Evolutionary conservation across 192 early-diverging fungal species (phyloP).

Genomic region (Backusella tuberculispora): DNA sequence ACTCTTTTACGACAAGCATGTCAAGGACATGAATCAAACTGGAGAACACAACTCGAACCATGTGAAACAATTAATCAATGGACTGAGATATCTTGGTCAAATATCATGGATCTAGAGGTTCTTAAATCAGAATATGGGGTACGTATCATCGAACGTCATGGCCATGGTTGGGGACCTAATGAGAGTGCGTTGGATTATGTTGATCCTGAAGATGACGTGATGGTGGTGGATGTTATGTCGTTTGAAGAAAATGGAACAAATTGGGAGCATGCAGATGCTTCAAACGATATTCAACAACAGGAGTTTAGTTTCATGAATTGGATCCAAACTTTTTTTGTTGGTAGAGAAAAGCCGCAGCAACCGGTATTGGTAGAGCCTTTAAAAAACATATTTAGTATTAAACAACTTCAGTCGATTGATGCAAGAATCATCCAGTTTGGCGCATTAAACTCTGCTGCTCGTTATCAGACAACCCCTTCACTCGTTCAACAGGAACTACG

Average conservation of each 20-base stretch:
- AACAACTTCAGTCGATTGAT: neutral
- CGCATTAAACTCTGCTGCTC: conserved; percentile 1
- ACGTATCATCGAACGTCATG: conserved; percentile 27
- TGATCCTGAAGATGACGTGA: neutral
- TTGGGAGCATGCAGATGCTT: conserved; percentile 15
- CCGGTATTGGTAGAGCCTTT: neutral
- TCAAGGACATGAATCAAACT: neutral
- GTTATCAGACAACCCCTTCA: neutral
- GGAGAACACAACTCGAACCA: neutral
- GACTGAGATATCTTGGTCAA: conserved; percentile 34
- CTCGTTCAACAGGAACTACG: neutral
- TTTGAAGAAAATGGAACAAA: conserved; percentile 22
- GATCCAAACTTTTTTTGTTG: neutral
- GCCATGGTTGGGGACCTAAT: neutral
- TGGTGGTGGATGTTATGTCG: conserved; percentile 22
- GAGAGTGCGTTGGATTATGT: conserved; percentile 9
- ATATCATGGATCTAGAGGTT: conserved; percentile 19
- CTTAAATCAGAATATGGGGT: conserved; percentile 22
- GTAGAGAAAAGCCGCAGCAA: neutral
- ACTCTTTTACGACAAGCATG: neutral
- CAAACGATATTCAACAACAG: neutral
- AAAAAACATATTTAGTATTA: conserved; percentile 1
- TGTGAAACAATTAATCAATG: conserved; percentile 23
- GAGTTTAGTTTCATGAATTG: neutral
- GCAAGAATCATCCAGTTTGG: conserved; percentile 27